Evolutionary conservation across 306 rosid genomes (phyloP), one percentile per base, ranked within the genome.

Genomic region (Mucuna pruriens): DNA sequence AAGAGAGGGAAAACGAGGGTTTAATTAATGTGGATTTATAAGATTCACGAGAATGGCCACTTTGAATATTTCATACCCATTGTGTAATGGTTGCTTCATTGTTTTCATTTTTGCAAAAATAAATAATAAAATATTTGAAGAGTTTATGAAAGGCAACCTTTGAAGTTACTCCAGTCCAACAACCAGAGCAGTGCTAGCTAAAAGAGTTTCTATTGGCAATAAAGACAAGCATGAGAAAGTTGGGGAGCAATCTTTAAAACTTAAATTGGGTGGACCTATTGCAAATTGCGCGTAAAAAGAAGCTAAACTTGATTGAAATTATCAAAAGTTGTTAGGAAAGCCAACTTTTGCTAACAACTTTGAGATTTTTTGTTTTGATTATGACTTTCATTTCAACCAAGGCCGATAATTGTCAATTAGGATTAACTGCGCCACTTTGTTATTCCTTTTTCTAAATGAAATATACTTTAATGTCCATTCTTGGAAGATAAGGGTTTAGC

Each of bases 211-310:
- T 52, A 69, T 75, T 75, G 77, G 82, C 89, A 84, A 69, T 88
- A 23, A 90, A 84, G 85, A 38, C n/a, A 51, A 52, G 72, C 90
- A 82, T 84, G 90, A 57, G 70, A 88, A 90, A 81, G 89, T 81
- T 78, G 89, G 68, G 84, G 78, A 76, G 58, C 20, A 76, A 33
- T 42, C 25, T 31, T 22, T 36, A 58, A 31, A 31, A 44, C 69
- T 71, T 73, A 22, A 75, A 44, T 44, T 63, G 40, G 20, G 84
- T 78, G 86, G 83, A 44, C 83, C 77, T 36, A 72, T 45, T 64
- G 77, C 52, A 42, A 54, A 62, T 36, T 75, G 7, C n/a, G 52
- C 45, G 38, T 81, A 64, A 57, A 74, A 49, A 61, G 9, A 60
- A 52, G 15, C 46, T 15, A 67, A 63, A 54, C 85, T 55, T 81